Evolutionary conservation across 495 filamentous ascomycete genomes (phyloP), one percentile per base, ranked within the genome.

Genomic region (Aspergillus nanangensis): DNA sequence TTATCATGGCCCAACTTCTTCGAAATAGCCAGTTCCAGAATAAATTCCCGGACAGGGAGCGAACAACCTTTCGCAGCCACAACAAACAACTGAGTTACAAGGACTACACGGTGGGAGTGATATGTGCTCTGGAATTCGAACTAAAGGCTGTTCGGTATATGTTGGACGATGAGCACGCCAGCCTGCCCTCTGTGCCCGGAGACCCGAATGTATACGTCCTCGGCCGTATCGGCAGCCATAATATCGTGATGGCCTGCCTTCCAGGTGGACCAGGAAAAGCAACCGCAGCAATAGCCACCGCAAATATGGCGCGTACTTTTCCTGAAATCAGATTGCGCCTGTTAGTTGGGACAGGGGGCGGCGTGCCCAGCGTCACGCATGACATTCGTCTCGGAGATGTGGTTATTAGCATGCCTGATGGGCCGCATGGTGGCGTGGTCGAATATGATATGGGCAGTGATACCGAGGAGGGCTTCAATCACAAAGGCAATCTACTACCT

Each of bases 341-440:
- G 11, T 33, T 64, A 38, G 56, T 64, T 20, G 61, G 58, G 11
- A 50, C 62, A 33, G 61, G 52, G 8, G 58, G 48, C 8, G 61
- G 58, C 9, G 51, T 51, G 5, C 58, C 61, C 8, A 53, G 55
- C 23, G 29, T 44, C 14, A 44, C 45, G 18, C 48, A 53, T 36
- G 54, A 63, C 46, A 49, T 62, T 25, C 50, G 48, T 10, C 44
- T 55, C 13, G 53, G 50, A 7, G 51, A 55, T 42, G 38, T 58
- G 20, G 50, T 57, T 34, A 23, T 44, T n/a, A 44, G 41, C 15
- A 24, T 34, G 17, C 27, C 27, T 31, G 23, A 31, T 15, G 41
- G 31, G 34, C 33, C 10, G 11, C 32, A 36, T 40, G 40, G 48
- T 13, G 44, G 51, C 17, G 44, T 45, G 20, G 34, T 52, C 11